Conservation (phyloP, 768 basidiomycete species). For the Xerocomus spinulosus region DNA sequence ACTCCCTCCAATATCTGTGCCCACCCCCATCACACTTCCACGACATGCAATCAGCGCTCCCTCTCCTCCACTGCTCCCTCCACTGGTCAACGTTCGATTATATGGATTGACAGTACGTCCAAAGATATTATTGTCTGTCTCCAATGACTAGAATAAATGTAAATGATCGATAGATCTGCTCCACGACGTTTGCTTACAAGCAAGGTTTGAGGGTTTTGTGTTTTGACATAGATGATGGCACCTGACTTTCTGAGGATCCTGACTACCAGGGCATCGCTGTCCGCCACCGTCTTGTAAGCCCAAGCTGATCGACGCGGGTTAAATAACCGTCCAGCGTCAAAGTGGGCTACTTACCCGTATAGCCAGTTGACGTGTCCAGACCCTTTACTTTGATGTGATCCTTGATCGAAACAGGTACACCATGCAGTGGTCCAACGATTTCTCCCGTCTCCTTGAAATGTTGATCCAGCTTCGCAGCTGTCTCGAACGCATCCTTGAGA, state of each 20-base stretch:
- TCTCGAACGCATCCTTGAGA: slow-evolving; percentile 44
- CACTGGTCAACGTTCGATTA: slow-evolving; percentile 40
- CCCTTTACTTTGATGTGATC: slow-evolving; percentile 46
- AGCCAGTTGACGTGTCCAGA: slow-evolving; percentile 37
- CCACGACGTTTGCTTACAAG: slow-evolving; percentile 33
- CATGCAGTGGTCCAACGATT: slow-evolving; percentile 43
- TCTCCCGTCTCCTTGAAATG: slow-evolving; percentile 43
- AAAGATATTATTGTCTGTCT: slow-evolving; percentile 47
- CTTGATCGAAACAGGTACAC: slow-evolving; percentile 43
- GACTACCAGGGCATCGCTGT: slow-evolving; percentile 41
- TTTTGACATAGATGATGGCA: slow-evolving; percentile 44
- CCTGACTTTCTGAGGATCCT: slow-evolving; percentile 42
- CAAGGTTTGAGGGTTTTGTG: slow-evolving; percentile 46
- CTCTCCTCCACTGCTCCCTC: slow-evolving; percentile 49
- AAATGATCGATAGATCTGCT: slow-evolving; percentile 4
- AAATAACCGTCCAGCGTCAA: not conserved
- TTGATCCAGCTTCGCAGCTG: slow-evolving; percentile 48
- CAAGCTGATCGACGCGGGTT: slow-evolving; percentile 31
- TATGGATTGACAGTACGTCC: slow-evolving; percentile 71
- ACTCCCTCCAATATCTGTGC: slow-evolving; percentile 49
- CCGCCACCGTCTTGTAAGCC: slow-evolving; percentile 36
- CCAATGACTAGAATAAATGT: slow-evolving; percentile 38
- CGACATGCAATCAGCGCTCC: slow-evolving; percentile 41
- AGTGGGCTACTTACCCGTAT: slow-evolving; percentile 14
- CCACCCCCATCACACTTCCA: slow-evolving; percentile 39